Base-by-base conservation (phyloP, 2,329 filamentous ascomycete genomes). In the Penicillium digitatum region DNA sequence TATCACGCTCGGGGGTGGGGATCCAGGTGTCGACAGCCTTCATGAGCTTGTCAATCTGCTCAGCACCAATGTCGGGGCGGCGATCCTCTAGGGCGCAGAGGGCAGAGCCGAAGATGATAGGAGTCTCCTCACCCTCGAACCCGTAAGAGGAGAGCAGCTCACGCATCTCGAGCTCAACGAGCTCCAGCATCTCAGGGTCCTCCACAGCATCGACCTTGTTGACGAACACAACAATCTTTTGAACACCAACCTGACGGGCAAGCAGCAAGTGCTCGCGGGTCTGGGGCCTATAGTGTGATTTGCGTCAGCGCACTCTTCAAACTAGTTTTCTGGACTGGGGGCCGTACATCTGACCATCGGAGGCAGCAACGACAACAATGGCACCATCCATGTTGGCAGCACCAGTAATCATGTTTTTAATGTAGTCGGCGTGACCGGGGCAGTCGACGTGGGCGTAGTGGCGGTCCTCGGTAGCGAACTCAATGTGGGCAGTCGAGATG, bases 381-480 rank as follows among this genome's bases (percentile, higher is more conserved):
- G 94, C 93, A 70, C 94, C 94, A 70, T 99, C 94, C 94, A 99
- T 99, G 82, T 91, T 95, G 70, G 95, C 93, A 61, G 94, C 92
- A 86, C 94, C 94, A 66, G 94, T 99, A 77, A 99, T 99, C 94
- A 99, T 99, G 87, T 99, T 99, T 86, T 99, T 99, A 82, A 99
- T 97, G 84, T 99, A 99, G 90, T 99, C 94, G 79, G 94, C 94
- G 87, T 99, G 94, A 79, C 94, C 94, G 56, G 94, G 94, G 79
- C 94, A 99, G 85, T 99, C 94, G 81, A 99, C 94, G 85, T 99
- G 94, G 70, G 94, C 94, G 81, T 99, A 99, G 82, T 99, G 94
- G 72, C 94, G 88, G 74, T 82, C 82, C 0, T 96, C 90, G 75
- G 94, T 99, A 68, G 90, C 80, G 82, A 97, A 99, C 82, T 99